Evolutionary conservation across 2,329 filamentous ascomycete genomes (phyloP).

Genomic region (Alternaria consortialis): DNA sequence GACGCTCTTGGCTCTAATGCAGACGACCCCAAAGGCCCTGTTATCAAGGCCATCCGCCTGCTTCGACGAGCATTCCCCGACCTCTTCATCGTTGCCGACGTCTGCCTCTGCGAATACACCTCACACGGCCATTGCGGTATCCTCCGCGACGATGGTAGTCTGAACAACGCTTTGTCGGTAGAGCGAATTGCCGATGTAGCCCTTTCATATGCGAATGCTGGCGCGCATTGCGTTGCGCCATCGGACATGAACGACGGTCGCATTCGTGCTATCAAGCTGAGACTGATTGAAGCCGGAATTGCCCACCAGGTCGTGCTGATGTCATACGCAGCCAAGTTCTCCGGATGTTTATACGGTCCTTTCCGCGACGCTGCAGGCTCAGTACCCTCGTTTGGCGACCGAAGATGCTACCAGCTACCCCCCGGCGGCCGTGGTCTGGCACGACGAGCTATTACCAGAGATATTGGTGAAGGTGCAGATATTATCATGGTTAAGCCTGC

Average conservation of each 20-base stretch:
- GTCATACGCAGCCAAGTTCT: slow-evolving; percentile 99
- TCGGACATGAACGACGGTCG: slow-evolving; percentile 99
- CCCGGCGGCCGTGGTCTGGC: slow-evolving; percentile 91
- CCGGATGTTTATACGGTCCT: slow-evolving; percentile 92
- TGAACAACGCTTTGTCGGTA: slow-evolving; percentile 93
- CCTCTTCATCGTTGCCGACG: slow-evolving; percentile 89
- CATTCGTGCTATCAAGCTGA: slow-evolving; percentile 96
- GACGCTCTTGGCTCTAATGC: slow-evolving; percentile 91
- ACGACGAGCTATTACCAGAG: slow-evolving; percentile 85
- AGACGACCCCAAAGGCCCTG: slow-evolving; percentile 91
- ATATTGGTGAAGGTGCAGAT: slow-evolving; percentile 93
- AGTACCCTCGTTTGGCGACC: slow-evolving; percentile 88
- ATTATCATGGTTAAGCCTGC: slow-evolving; percentile 99
- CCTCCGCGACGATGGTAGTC: slow-evolving; percentile 85
- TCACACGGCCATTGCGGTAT: slow-evolving; percentile 98
- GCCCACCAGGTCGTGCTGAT: slow-evolving; percentile 91
- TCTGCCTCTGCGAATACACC: slow-evolving; percentile 98
- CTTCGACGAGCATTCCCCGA: slow-evolving; percentile 86
- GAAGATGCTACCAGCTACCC: slow-evolving; percentile 95
- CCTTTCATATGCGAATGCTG: slow-evolving; percentile 93
- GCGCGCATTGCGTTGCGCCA: slow-evolving; percentile 94
- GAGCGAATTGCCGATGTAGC: slow-evolving; percentile 97
- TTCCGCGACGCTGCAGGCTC: slow-evolving; percentile 97
- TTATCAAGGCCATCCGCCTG: slow-evolving; percentile 85
- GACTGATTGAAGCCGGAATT: slow-evolving; percentile 93